Evolutionary conservation across 495 filamentous ascomycete species (phyloP), one percentile per base, ranked within the genome.

Genomic region (Venustampulla echinocandica): DNA sequence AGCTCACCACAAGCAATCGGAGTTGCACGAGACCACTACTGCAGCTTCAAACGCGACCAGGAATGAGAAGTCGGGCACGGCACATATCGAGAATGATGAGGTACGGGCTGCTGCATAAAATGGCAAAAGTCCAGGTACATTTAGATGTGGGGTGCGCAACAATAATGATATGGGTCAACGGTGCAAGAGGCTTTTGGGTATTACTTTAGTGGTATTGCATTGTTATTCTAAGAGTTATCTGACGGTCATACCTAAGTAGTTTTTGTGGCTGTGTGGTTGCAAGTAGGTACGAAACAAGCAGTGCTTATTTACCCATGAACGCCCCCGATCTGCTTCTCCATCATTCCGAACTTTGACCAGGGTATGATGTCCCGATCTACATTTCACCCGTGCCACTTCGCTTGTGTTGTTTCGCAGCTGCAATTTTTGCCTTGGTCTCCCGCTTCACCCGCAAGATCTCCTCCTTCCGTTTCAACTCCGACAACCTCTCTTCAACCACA

Each of bases 1-100:
- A 22, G 37, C 37, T 10, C 37, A 33, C 37, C 28, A 15, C 24
- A 28, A n/a, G 25, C 10, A 37, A 4, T 19, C 32, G 2, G 17
- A 45, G 27, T 23, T 51, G 7, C 28, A 50, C 7, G 43, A 55
- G 44, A 37, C 37, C 4, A 47, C 53, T 11, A 38, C 47, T 28
- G 22, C 3, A 3, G 37, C n/a, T 11, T 19, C 37, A 22, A 3
- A 6, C 5, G 10, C 18, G 20, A 23, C 20, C 18, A 32, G 19
- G n/a, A 21, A 25, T 10, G 25, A 44, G 7, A 32, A 15, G 25
- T 1, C 21, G 3, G 17, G 13, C 14, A n/a, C 14, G 24, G n/a
- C 7, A 27, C 14, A 32, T 20, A 21, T 20, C 13, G 24, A 44
- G 23, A 10, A 40, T 40, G 37, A 23, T 40, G 37, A 40, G 17